Evolutionary conservation across 805 yeast genomes (phyloP).

Genomic region (Nakazawaea holstii): DNA sequence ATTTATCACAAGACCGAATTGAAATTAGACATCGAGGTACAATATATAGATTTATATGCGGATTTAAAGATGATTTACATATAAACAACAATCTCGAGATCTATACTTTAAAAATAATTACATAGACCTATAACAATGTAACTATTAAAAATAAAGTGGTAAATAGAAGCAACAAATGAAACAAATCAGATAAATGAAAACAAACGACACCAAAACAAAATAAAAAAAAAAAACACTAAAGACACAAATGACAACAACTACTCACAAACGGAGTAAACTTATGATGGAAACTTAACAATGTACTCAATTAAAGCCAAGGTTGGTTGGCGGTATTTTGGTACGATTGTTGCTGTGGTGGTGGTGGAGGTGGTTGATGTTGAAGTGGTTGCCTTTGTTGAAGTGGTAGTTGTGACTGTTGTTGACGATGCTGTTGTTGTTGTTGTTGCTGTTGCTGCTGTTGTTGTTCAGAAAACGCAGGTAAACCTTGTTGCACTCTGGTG

Average conservation of each 20-base stretch:
- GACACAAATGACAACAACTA: neutral
- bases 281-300: neutral
- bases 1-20: too few relatives aligned
- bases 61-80: too few relatives aligned
- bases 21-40: too few relatives aligned
- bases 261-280: neutral
- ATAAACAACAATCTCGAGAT: too few relatives aligned
- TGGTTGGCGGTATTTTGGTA: constrained; percentile 5
- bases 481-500: too few relatives aligned
- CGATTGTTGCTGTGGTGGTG: constrained; percentile 4
- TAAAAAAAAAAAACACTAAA: neutral
- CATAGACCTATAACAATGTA: too few relatives aligned
- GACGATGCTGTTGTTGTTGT: neutral
- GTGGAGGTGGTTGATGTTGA: constrained; percentile 12
- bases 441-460: neutral
- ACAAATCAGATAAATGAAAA: too few relatives aligned
- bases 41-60: too few relatives aligned
- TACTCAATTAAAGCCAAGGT: constrained; percentile 8
- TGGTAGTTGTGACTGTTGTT: neutral
- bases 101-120: too few relatives aligned
- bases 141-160: too few relatives aligned
- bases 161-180: too few relatives aligned
- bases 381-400: constrained; percentile 6
- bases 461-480: neutral
- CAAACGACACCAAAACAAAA: neutral